Percentiles rank a stretch among this genome's conserved stretches.
Conservation (phyloP, 1,284 basidiomycete species). For the Melampsora larici-populina region DNA sequence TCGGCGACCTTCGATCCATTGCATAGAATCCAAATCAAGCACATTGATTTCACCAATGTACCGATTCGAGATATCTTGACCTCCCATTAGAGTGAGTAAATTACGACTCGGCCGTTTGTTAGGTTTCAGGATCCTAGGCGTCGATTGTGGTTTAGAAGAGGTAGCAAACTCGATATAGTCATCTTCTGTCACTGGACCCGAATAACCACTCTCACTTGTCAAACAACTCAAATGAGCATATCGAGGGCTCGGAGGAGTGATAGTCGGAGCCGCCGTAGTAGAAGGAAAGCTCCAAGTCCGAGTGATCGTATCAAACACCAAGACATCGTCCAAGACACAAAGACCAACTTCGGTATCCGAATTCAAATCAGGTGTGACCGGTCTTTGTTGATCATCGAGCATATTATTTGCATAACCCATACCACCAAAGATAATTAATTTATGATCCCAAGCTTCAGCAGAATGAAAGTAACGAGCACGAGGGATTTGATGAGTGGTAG, state of each 20-base stretch:
- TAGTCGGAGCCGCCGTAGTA: constrained; percentile 44
- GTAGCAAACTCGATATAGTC: constrained; percentile 10
- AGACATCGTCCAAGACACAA: constrained; percentile 45
- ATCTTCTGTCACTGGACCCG: not conserved
- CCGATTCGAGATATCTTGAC: constrained; percentile 38
- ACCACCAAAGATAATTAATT: constrained; percentile 84
- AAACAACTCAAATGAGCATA: constrained; percentile 87
- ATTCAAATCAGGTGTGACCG: constrained; percentile 40
- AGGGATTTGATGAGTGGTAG: constrained; percentile 59
- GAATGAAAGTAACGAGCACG: constrained; percentile 84
- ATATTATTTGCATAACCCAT: constrained; percentile 67
- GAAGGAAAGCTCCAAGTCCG: constrained; percentile 44
- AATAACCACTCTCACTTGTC: constrained; percentile 60
- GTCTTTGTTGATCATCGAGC: constrained; percentile 43
- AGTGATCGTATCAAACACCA: constrained; percentile 46
- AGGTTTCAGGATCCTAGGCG: constrained; percentile 15
- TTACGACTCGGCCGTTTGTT: constrained; percentile 21
- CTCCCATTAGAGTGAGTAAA: constrained; percentile 29
- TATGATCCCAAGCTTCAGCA: constrained; percentile 78
- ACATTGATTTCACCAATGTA: constrained; percentile 86
- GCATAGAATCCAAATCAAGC: constrained; percentile 68
- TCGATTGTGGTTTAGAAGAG: not conserved
- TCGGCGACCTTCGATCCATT: constrained; percentile 73
- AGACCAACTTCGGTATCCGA: constrained; percentile 38
- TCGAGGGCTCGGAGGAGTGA: constrained; percentile 66